Conservation (phyloP, 2,329 filamentous ascomycete species). For the Paraconiothyrium sp. region DNA sequence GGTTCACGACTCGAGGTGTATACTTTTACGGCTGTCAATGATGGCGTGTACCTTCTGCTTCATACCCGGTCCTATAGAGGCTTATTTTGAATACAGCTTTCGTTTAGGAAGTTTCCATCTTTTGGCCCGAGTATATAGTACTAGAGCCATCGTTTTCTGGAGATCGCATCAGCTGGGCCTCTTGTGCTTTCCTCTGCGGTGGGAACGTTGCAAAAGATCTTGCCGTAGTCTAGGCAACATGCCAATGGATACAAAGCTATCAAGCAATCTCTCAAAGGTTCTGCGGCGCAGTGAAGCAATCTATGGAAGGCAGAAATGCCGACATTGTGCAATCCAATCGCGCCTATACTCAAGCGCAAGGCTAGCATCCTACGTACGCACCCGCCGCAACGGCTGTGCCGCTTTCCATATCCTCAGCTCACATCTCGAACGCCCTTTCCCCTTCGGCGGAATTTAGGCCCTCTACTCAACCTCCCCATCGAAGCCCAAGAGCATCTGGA, state of each 20-base stretch:
- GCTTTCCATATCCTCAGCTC: background rate
- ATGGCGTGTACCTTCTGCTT: background rate
- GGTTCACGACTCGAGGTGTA: background rate
- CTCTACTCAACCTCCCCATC: background rate
- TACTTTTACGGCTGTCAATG: background rate
- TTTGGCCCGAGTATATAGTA: background rate
- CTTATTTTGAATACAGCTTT: background rate
- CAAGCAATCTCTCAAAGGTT: background rate
- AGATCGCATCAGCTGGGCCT: background rate
- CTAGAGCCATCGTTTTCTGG: background rate
- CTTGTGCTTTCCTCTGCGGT: background rate
- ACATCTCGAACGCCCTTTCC: background rate
- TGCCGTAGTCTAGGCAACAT: background rate
- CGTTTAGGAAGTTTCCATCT: background rate
- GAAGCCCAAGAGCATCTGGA: background rate
- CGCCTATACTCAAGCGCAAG: constrained; percentile 8
- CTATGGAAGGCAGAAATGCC: constrained; percentile 3
- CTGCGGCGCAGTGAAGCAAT: background rate
- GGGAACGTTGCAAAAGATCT: background rate
- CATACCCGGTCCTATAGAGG: constrained; percentile 9
- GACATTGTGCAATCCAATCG: background rate
- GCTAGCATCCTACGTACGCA: constrained; percentile 2
- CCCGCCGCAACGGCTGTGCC: constrained; percentile 11
- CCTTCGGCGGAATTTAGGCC: too few relatives aligned
- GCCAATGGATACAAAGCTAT: background rate